Evolutionary conservation across 2,329 filamentous ascomycete species (phyloP).

Genomic region (Scortechinia acanthostroma): DNA sequence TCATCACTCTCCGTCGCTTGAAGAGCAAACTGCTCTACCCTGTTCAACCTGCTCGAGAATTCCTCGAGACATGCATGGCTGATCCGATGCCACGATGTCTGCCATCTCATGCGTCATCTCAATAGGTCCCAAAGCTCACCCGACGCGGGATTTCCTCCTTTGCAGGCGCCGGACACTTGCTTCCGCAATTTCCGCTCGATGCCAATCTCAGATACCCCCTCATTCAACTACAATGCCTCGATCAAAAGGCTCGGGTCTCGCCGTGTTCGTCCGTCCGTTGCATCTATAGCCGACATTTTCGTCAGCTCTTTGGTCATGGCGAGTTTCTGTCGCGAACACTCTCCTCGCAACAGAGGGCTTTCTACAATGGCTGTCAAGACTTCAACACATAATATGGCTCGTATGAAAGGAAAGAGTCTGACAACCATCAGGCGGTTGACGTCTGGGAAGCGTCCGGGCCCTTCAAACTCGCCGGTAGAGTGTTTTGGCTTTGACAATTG

Average conservation of each 20-base stretch:
- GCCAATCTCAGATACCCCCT: neutral
- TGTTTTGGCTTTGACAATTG: neutral
- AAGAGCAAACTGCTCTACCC: neutral
- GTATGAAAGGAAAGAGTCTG: neutral
- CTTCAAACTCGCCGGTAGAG: neutral
- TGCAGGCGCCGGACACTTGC: neutral
- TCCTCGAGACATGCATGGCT: slow-evolving; percentile 1
- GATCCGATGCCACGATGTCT: neutral
- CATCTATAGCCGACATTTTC: slow-evolving; percentile 1
- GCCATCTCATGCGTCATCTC: slow-evolving; percentile 2
- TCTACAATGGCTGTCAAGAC: neutral
- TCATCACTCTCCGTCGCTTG: neutral
- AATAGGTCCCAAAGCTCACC: neutral
- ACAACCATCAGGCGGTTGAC: neutral
- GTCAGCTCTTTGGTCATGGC: neutral
- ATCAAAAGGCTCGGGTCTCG: neutral
- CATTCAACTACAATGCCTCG: neutral
- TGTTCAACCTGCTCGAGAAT: neutral
- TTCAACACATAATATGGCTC: neutral
- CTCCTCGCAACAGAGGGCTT: neutral
- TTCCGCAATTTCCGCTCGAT: neutral
- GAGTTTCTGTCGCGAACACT: neutral
- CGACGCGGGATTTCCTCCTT: neutral
- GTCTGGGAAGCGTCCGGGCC: neutral
- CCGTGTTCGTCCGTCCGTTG: neutral